Percentiles rank a stretch among this genome's conserved stretches.
Conservation (phyloP, 1,139 yeast genomes). For the Taphrina deformans region DNA sequence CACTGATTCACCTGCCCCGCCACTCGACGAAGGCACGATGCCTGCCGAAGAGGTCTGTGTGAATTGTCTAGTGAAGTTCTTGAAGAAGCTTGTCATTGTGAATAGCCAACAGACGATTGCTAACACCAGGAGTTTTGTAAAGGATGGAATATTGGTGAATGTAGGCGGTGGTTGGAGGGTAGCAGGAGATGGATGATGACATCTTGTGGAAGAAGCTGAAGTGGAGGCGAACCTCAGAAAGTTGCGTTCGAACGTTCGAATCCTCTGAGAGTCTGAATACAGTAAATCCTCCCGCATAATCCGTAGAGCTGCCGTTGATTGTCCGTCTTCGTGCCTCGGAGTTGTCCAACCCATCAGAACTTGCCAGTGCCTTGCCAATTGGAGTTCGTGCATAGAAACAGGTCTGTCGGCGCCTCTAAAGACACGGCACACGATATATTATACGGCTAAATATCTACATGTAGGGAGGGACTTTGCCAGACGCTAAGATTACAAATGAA, state of each 20-base stretch:
- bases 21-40: constrained; percentile 20
- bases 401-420: no score
- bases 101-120: neutral
- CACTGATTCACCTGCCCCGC: constrained; percentile 19
- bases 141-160: neutral
- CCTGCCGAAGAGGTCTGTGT: constrained; percentile 29
- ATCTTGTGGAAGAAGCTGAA: neutral
- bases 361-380: no score
- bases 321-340: no score
- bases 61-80: constrained; percentile 26
- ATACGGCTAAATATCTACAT: no score
- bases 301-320: no score
- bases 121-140: neutral
- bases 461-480: no score
- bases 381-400: no score
- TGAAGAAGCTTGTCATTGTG: constrained; percentile 33
- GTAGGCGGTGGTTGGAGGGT: neutral
- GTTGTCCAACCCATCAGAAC: no score
- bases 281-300: no score
- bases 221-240: neutral
- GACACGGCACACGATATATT: no score
- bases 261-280: no score
- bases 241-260: neutral
- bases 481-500: neutral
- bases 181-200: constrained; percentile 3